Evolutionary conservation across 1,139 yeast genomes (phyloP), one percentile per base, ranked within the genome.

Genomic region (Meyerozyma sp.): DNA sequence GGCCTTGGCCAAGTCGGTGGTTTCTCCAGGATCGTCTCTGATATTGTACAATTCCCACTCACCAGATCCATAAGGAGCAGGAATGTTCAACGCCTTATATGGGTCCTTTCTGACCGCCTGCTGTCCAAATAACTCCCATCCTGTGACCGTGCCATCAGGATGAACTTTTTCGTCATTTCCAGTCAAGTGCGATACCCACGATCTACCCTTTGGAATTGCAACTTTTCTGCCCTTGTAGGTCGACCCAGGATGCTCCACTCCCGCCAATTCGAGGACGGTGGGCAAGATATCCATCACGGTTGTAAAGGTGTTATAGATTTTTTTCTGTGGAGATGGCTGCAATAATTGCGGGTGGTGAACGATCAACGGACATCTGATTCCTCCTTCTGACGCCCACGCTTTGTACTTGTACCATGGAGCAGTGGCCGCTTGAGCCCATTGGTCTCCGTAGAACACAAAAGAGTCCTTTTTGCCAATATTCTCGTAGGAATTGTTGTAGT

Each of bases 381-480:
- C 83, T 32, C 83, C 83, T 56, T 78, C 82, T 4, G 26, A 21
- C 4, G 79, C 66, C 73, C 78, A 76, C 62, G 63, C 64, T 51
- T 77, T 78, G 55, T 68, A 75, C 73, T 75, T 73, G 43, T 69
- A 63, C 35, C 71, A 63, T 4, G 82, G 82, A 2, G 82, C 79
- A 14, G 82, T 77, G 5, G 82, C 80, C n/a, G 82, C 83, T 49
- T 78, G 82, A 0, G 83, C 83, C 83, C 83, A 78, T 52, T 78
- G 74, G 46, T 79, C 81, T 1, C 77, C 74, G 49, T 78, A 79
- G 67, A 72, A 73, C 8, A 68, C 71, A 53, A 75, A 78, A 2
- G 81, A 75, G 49, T 77, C 62, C 39, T 52, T 50, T 32, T 65
- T 66, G 4, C 83, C 83, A 46, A 78, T 66, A 53, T 77, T 78